A percentile compares a stretch with the other conserved stretches of the same genome.
These are phyloP conservation scores for Lithocarpus polystachyus DNA, from an alignment of 306 rosid species.

Conservation along the genomic window DNA sequence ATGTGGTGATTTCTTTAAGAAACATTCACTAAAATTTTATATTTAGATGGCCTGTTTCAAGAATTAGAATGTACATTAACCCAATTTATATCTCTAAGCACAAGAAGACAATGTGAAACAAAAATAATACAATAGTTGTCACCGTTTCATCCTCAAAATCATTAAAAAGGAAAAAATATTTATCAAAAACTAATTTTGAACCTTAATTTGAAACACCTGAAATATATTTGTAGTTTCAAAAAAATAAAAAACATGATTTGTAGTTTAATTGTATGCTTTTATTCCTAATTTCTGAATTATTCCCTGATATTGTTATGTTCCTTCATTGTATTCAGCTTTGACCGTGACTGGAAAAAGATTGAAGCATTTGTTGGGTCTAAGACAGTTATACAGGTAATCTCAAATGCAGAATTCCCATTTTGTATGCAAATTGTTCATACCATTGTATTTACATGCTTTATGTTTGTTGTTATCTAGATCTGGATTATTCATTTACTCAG, in stretches of 20 bases:
- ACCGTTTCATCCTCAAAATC: not conserved
- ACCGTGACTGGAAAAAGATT: slow-evolving; percentile 99
- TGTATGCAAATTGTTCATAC: not conserved
- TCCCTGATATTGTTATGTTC: not conserved
- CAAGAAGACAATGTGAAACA: not conserved
- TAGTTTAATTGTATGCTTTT: slow-evolving; percentile 4
- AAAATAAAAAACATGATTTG: not conserved
- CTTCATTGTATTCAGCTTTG: slow-evolving; percentile 58
- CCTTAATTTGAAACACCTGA: not conserved
- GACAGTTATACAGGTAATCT: slow-evolving; percentile 88
- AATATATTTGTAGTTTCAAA: not conserved
- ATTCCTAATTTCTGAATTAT: not conserved
- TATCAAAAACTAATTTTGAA: not conserved
- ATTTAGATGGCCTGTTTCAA: not conserved
- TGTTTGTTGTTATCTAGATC: not conserved
- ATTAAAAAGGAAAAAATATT: not conserved
- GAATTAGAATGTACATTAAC: not conserved
- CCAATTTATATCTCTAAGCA: not conserved
- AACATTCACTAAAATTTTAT: not conserved
- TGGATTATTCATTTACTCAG: not conserved
- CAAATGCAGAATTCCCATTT: slow-evolving; percentile 2
- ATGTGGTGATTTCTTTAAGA: not conserved
- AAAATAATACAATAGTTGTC: not conserved
- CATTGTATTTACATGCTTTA: not conserved
- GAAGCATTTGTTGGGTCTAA: slow-evolving; percentile 97